A percentile compares a stretch with the other conserved stretches of the same genome.
Conservation (phyloP, 257 asterid species). For the Solanum chiquidenum region DNA sequence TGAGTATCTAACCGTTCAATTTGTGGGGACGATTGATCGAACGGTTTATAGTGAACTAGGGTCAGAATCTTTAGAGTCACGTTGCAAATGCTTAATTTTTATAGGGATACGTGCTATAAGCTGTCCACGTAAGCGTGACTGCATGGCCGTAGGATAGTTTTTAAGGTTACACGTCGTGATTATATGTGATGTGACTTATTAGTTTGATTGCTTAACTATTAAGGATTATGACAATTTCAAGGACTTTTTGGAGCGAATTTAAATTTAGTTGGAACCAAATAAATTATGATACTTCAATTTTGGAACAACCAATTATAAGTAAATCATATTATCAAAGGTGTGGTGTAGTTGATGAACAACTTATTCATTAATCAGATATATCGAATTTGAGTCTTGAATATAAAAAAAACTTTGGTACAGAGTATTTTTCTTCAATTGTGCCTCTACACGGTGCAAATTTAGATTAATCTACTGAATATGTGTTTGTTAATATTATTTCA, state of each 20-base stretch:
- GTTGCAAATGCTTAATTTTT: not conserved
- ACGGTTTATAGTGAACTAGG: not conserved
- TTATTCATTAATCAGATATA: no score
- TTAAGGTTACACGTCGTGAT: not conserved
- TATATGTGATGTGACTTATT: not conserved
- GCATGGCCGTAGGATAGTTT: not conserved
- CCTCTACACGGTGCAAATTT: not conserved
- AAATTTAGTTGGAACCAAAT: no score
- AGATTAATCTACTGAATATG: not conserved
- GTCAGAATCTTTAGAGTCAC: not conserved
- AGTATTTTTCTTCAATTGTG: no score
- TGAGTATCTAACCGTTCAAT: not conserved
- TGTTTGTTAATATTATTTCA: not conserved
- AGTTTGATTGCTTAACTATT: not conserved
- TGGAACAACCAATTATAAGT: not conserved
- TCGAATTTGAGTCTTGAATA: no score
- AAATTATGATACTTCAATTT: not conserved
- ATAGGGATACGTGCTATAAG: not conserved
- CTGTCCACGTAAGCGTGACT: not conserved
- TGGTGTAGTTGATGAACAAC: no score
- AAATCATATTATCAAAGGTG: not conserved
- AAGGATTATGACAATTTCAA: not conserved
- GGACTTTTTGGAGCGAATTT: rapidly evolving
- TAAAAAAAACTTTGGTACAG: no score
- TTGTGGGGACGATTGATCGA: not conserved